phyloP scores from a whole-genome alignment of 2,329 filamentous ascomycete species.

The Hymenoscyphus albidus region DNA sequence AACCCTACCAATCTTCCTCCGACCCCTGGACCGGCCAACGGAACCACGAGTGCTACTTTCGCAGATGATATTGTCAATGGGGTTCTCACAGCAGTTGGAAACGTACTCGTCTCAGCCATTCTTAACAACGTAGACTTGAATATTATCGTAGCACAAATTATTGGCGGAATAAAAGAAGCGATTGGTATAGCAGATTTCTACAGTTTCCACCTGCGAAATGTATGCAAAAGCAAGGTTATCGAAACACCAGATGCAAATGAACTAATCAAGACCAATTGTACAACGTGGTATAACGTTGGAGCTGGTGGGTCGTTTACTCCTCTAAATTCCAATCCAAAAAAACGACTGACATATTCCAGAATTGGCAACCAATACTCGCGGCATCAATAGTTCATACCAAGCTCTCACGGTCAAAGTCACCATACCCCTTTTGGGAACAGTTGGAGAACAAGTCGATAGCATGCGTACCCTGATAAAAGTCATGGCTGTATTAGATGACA shows the following conservation, averaged over 20 bases:
- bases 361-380: not conserved
- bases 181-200: not conserved
- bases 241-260: not conserved
- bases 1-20: not conserved
- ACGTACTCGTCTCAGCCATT: not conserved
- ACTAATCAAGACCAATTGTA: not conserved
- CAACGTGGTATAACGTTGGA: not conserved
- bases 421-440: not conserved
- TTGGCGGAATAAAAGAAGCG: not conserved
- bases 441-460: not conserved
- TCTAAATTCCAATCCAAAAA: not conserved
- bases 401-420: not conserved
- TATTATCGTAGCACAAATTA: not conserved
- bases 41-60: not conserved
- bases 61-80: not conserved
- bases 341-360: not conserved
- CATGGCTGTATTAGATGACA: not conserved
- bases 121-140: not conserved
- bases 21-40: not conserved
- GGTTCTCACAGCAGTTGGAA: not conserved
- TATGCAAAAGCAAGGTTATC: not conserved
- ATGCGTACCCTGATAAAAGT: not conserved
- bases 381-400: not conserved
- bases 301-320: not conserved
- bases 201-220: not conserved